Evolutionary conservation across 1,139 yeast genomes (phyloP).

Genomic region (Hemisphaericaspora xylanilytica): DNA sequence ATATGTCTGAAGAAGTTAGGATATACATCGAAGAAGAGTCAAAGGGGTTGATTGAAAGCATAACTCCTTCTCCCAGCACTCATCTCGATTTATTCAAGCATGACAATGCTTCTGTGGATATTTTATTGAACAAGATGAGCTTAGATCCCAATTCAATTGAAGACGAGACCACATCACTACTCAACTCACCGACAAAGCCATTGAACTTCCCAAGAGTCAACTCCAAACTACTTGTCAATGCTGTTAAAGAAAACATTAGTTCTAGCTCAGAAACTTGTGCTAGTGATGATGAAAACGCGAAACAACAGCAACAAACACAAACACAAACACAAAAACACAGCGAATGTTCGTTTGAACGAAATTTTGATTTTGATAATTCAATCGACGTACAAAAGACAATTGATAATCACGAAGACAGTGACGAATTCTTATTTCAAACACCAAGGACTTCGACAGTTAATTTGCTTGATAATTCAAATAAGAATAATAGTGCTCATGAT

Average conservation of each 20-base stretch:
- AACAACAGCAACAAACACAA: slow-evolving; percentile 6
- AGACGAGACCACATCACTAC: slow-evolving; percentile 11
- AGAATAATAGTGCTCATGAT: slow-evolving; percentile 3
- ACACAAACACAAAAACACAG: slow-evolving; percentile 3
- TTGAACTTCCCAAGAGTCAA: slow-evolving; percentile 25
- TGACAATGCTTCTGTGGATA: slow-evolving; percentile 32
- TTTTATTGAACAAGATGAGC: slow-evolving; percentile 27
- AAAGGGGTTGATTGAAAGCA: slow-evolving; percentile 9
- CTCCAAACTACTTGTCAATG: slow-evolving; percentile 19
- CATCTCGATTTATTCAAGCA: slow-evolving; percentile 22
- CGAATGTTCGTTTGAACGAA: slow-evolving; percentile 24
- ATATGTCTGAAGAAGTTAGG: not conserved
- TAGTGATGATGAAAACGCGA: slow-evolving; percentile 24
- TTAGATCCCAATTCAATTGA: slow-evolving; percentile 13
- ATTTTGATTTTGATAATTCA: slow-evolving; percentile 26
- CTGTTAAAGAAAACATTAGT: slow-evolving; percentile 17
- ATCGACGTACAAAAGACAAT: slow-evolving; percentile 18
- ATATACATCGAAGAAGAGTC: slow-evolving; percentile 12
- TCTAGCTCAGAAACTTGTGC: slow-evolving; percentile 46
- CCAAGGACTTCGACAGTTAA: slow-evolving; percentile 27
- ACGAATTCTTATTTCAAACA: slow-evolving; percentile 32
- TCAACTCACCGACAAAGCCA: slow-evolving; percentile 38
- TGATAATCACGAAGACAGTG: slow-evolving; percentile 16
- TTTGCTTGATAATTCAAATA: slow-evolving; percentile 11
- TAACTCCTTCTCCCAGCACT: slow-evolving; percentile 10